These are phyloP conservation scores for Fusarium sp. DNA, from an alignment of 2,329 filamentous ascomycete genomes.

Conservation along the genomic window DNA sequence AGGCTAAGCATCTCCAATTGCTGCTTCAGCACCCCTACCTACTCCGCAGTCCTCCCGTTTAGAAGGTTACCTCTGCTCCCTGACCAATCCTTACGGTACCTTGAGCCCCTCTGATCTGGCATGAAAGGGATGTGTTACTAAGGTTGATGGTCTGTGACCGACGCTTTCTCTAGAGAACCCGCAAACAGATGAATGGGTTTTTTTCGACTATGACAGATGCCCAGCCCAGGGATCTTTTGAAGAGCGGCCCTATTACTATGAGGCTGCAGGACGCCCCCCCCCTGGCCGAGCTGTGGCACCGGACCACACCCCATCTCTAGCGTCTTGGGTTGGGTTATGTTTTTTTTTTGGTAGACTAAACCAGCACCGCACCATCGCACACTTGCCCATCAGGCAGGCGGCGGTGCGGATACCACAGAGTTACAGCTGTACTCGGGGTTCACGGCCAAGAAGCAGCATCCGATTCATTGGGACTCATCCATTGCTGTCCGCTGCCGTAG, in stretches of 20 bases:
- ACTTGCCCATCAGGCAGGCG: background rate
- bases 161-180: slow-evolving; percentile 15
- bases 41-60: slow-evolving; percentile 26
- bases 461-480: slow-evolving; percentile 34
- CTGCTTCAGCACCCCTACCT: slow-evolving; percentile 21
- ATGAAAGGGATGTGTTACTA: slow-evolving; percentile 6
- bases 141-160: slow-evolving; percentile 25
- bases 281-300: slow-evolving; percentile 34
- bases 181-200: slow-evolving; percentile 14
- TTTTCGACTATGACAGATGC: slow-evolving; percentile 34
- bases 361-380: slow-evolving; percentile 23
- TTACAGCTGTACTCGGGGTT: slow-evolving; percentile 33
- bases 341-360: slow-evolving; percentile 11
- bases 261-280: slow-evolving; percentile 28
- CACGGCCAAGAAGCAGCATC: slow-evolving; percentile 29
- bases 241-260: slow-evolving; percentile 34
- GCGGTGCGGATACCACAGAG: slow-evolving; percentile 5
- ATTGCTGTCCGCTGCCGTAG: slow-evolving; percentile 37
- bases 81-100: slow-evolving; percentile 12
- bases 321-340: slow-evolving; percentile 23
- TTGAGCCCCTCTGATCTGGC: slow-evolving; percentile 11
- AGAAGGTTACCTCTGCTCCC: background rate
- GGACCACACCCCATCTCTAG: slow-evolving; percentile 32
- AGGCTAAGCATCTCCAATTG: slow-evolving; percentile 23
- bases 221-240: slow-evolving; percentile 36